phyloP scores from a whole-genome alignment of 2,329 filamentous ascomycete genomes.

The Colletotrichum cereale region DNA sequence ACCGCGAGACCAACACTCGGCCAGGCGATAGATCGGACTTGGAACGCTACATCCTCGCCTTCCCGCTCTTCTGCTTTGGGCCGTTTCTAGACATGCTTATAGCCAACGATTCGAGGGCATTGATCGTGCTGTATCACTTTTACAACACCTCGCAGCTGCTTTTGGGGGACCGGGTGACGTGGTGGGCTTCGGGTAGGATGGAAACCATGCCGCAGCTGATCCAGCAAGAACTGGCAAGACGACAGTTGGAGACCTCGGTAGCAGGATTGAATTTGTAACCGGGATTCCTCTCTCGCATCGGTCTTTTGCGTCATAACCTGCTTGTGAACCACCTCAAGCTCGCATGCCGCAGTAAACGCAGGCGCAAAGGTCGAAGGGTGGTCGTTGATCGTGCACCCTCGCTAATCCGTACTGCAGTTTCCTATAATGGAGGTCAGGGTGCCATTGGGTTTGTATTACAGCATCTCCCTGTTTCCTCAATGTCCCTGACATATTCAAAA shows the following conservation, averaged over 20 bases:
- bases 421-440: neutral
- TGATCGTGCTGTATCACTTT: conserved; percentile 46
- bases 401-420: neutral
- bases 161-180: conserved; percentile 39
- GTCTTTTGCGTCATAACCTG: neutral
- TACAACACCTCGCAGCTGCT: conserved; percentile 44
- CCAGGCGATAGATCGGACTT: conserved; percentile 37
- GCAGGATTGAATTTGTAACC: neutral
- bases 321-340: neutral
- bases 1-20: conserved; percentile 8
- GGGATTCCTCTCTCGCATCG: neutral
- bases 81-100: conserved; percentile 44
- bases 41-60: conserved; percentile 46
- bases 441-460: neutral
- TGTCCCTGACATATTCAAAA: neutral
- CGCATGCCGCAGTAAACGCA: neutral
- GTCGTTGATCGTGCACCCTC: neutral
- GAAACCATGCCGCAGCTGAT: conserved; percentile 40
- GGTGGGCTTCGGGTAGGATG: conserved; percentile 46
- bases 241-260: neutral
- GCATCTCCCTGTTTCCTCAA: neutral
- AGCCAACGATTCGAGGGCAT: conserved; percentile 44
- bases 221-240: conserved; percentile 3
- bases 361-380: neutral
- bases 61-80: conserved; percentile 47